These are phyloP conservation scores for Teratosphaeria zuluensis DNA, from an alignment of 2,329 filamentous ascomycete genomes.

Conservation along the genomic window DNA sequence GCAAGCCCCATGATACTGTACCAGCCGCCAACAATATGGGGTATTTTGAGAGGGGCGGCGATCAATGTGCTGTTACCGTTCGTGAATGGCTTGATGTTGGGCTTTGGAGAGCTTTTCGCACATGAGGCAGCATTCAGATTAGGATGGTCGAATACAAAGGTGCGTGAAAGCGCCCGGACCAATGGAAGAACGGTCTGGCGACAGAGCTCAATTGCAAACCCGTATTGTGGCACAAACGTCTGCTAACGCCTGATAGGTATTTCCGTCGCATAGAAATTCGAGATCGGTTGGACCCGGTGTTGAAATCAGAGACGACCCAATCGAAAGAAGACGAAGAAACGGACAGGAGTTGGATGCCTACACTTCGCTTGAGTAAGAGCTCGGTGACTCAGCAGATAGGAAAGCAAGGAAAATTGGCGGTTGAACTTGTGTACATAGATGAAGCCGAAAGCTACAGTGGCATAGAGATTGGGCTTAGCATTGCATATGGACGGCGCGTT, in stretches of 20 bases:
- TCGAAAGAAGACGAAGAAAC: conserved; percentile 43
- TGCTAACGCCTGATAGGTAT: conserved; percentile 36
- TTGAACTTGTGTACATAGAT: neutral
- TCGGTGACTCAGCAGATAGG: neutral
- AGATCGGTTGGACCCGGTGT: conserved; percentile 72
- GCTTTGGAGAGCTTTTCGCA: conserved; percentile 92
- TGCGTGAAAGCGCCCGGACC: conserved; percentile 35
- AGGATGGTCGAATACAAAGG: conserved; percentile 91
- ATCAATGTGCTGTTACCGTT: conserved; percentile 96
- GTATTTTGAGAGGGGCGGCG: conserved; percentile 72
- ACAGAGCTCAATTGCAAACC: neutral
- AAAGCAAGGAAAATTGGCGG: neutral
- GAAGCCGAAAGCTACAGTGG: neutral
- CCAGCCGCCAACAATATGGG: conserved; percentile 78
- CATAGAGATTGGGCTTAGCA: neutral
- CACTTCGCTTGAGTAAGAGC: conserved; percentile 53
- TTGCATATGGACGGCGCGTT: neutral
- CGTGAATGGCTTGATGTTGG: conserved; percentile 95
- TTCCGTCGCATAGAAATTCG: conserved; percentile 53
- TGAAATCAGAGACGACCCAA: conserved; percentile 61
- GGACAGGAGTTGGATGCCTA: conserved; percentile 53
- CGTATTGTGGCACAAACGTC: neutral
- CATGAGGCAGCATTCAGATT: conserved; percentile 90
- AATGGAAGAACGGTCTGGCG: neutral
- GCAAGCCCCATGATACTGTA: conserved; percentile 73